phyloP scores from a whole-genome alignment of 2,329 filamentous ascomycete species.

The Fusarium fujikuroi region DNA sequence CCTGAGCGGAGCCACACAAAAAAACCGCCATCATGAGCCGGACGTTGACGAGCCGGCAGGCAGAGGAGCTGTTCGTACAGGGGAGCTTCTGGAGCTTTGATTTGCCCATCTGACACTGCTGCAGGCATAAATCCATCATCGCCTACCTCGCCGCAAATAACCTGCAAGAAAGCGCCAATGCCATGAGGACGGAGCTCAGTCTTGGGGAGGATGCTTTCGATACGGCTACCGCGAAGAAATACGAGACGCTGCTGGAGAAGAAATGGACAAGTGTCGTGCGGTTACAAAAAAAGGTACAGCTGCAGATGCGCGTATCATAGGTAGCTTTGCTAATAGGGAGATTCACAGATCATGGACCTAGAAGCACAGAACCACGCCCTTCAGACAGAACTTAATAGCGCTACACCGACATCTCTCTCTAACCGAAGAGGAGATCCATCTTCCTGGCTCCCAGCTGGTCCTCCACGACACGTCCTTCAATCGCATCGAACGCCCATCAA shows the following conservation, averaged over 20 bases:
- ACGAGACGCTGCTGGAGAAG: constrained; percentile 93
- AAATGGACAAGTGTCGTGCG: constrained; percentile 98
- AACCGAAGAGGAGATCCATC: constrained; percentile 74
- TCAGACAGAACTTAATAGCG: constrained; percentile 85
- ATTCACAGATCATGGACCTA: constrained; percentile 85
- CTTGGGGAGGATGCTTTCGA: constrained; percentile 79
- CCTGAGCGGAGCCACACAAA: constrained; percentile 29
- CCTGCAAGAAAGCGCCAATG: constrained; percentile 70
- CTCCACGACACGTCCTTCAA: constrained; percentile 83
- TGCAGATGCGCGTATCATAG: background rate
- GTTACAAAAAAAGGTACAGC: constrained; percentile 89
- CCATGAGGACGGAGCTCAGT: constrained; percentile 74
- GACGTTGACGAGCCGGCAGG: constrained; percentile 65
- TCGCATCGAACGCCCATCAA: constrained; percentile 77
- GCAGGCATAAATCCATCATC: constrained; percentile 91
- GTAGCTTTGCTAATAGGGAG: constrained; percentile 8
- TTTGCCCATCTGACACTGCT: constrained; percentile 32
- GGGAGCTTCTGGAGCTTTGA: constrained; percentile 28
- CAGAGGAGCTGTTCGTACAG: constrained; percentile 82
- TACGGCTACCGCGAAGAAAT: constrained; percentile 87
- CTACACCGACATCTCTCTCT: constrained; percentile 80
- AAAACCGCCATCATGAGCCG: constrained; percentile 36
- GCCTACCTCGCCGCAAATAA: constrained; percentile 84
- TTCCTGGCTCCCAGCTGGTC: constrained; percentile 86
- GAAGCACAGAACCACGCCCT: constrained; percentile 78